Conservation (phyloP, 768 basidiomycete species). For the Boletus pseudopeckii region DNA sequence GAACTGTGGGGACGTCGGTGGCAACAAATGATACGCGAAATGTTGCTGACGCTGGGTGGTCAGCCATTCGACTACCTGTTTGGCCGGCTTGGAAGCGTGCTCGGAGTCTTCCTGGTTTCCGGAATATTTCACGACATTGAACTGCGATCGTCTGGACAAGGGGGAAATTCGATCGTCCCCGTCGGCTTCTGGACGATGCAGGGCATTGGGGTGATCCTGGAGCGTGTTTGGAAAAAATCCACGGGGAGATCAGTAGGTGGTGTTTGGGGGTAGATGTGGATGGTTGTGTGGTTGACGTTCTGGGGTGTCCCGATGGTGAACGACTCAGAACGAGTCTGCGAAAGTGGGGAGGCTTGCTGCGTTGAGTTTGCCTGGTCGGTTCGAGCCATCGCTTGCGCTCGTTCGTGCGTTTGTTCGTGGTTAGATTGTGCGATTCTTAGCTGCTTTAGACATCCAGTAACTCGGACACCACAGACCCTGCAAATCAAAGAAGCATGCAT, state of each 20-base stretch:
- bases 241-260: slow-evolving; percentile 47
- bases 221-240: slow-evolving; percentile 41
- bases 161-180: slow-evolving; percentile 40
- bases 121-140: slow-evolving; percentile 56
- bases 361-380: slow-evolving; percentile 7
- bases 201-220: slow-evolving; percentile 51
- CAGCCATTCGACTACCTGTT: slow-evolving; percentile 41
- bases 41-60: slow-evolving; percentile 50
- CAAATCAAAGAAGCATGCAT: too few relatives aligned
- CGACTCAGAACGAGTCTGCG: slow-evolving; percentile 37
- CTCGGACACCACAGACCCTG: too few relatives aligned
- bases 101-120: slow-evolving; percentile 59
- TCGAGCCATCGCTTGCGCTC: slow-evolving; percentile 20
- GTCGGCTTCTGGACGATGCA: slow-evolving; percentile 54
- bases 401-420: slow-evolving; percentile 20
- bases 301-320: slow-evolving; percentile 50
- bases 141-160: slow-evolving; percentile 51
- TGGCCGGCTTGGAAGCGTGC: slow-evolving; percentile 47
- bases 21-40: slow-evolving; percentile 64
- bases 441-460: too few relatives aligned
- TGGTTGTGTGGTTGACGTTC: slow-evolving; percentile 42
- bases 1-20: slow-evolving; percentile 63
- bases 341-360: slow-evolving; percentile 12
- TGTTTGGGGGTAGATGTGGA: slow-evolving; percentile 48
- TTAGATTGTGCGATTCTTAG: background rate